Evolutionary conservation across 139 green algal species (phyloP), one percentile per base, ranked within the genome.

Genomic region (Tetradesmus lagerheimii): DNA sequence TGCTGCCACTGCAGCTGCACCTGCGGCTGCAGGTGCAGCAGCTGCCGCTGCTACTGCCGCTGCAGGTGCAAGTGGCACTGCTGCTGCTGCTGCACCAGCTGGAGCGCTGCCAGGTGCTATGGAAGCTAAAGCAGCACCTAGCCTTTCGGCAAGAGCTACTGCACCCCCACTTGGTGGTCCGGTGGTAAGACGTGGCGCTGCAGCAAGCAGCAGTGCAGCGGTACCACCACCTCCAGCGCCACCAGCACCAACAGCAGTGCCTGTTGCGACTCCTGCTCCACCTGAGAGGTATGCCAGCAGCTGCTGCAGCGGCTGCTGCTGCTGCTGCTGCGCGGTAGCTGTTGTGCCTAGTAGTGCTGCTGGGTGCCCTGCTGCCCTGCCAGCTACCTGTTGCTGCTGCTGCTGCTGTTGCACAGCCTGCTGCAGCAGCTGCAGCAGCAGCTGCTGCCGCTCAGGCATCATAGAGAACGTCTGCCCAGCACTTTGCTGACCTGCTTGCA

Each of bases 1-100:
- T 80, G 83, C 64, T 67, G 62, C 82, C 50, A 37, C 83, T 88
- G 83, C 50, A 23, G 11, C 41, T 23, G n/a, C n/a, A n/a, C n/a
- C n/a, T n/a, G n/a, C n/a, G n/a, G 47, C 50, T 38, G 66, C 66
- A 31, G 66, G 29, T 76, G 66, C 66, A 76, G 66, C 66, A 37
- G n/a, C 71, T 39, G 71, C 71, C 6, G 71, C 71, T 14, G 64
- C 64, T 79, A 5, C 71, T 41, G 67, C n/a, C n/a, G 27, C n/a
- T 79, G 67, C 67, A 20, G 67, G 67, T 25, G 67, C 62, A n/a
- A 34, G 11, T 9, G 23, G 62, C 62, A n/a, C n/a, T n/a, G n/a
- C n/a, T n/a, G n/a, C 4, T 35, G n/a, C 67, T 71, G 57, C 20
- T 6, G 57, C 57, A 31, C 20, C 57, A 14, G 57, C 18, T 71